Percentiles rank a stretch among this genome's conserved stretches.
These are phyloP conservation scores for Coriaria nepalensis DNA, from an alignment of 306 rosid genomes.

Conservation along the genomic window DNA sequence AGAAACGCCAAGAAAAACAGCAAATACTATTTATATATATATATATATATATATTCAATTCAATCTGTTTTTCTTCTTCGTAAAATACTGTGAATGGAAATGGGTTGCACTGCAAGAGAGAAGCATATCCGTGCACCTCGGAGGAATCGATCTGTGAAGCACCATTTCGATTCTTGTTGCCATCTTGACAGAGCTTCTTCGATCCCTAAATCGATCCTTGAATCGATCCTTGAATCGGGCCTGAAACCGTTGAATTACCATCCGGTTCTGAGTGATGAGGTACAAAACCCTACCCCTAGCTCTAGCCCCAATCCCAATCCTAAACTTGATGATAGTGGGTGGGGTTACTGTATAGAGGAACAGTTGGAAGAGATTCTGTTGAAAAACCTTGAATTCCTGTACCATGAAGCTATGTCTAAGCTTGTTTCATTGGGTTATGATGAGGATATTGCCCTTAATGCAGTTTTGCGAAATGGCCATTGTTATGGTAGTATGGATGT, in stretches of 20 bases:
- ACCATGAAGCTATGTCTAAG: constrained; percentile 67
- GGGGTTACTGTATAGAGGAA: constrained; percentile 91
- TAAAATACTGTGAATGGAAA: constrained; percentile 3
- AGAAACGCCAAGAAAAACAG: too few species aligned
- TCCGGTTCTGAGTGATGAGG: constrained; percentile 20
- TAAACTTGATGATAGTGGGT: constrained; percentile 47
- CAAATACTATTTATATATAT: too few species aligned
- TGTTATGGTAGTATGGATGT: constrained; percentile 87
- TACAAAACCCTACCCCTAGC: constrained; percentile 21
- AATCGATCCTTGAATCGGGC: constrained; percentile 60
- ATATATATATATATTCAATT: too few species aligned
- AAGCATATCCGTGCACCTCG: constrained; percentile 76
- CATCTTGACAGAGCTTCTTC: constrained; percentile 31
- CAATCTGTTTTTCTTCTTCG: too few species aligned
- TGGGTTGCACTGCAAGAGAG: constrained; percentile 85
- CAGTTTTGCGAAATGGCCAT: constrained; percentile 62
- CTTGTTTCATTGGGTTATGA: constrained; percentile 67
- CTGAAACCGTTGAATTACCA: constrained; percentile 43
- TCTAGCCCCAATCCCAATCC: constrained; percentile 22
- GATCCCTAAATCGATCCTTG: constrained; percentile 55
- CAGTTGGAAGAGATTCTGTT: constrained; percentile 77
- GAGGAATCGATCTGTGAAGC: constrained; percentile 38
- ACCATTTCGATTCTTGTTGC: constrained; percentile 34
- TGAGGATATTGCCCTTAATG: constrained; percentile 57
- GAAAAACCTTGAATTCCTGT: constrained; percentile 48